A percentile compares a stretch with the other conserved stretches of the same genome.
phyloP scores from a whole-genome alignment of 2,329 filamentous ascomycete genomes.

The Madurella fahalii region DNA sequence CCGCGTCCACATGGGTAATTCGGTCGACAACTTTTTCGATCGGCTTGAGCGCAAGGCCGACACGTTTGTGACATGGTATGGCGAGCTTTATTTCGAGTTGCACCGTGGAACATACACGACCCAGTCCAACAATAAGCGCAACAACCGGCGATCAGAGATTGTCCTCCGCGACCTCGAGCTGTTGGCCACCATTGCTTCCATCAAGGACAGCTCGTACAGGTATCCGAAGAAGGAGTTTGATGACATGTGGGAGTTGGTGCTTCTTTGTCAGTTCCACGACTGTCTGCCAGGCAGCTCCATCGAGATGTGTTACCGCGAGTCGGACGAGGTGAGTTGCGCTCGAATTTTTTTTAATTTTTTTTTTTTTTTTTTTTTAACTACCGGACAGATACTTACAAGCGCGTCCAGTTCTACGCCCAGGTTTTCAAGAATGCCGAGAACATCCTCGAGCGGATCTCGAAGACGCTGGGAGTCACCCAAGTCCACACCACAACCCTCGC shows the following conservation, averaged over 20 bases:
- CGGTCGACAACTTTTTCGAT: conserved; percentile 93
- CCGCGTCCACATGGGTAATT: conserved; percentile 80
- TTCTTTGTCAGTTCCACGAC: conserved; percentile 96
- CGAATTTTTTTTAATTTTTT: no score
- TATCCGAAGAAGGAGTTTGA: conserved; percentile 96
- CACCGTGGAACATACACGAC: conserved; percentile 97
- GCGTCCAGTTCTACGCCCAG: conserved; percentile 65
- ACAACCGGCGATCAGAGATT: conserved; percentile 83
- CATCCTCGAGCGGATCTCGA: conserved; percentile 65
- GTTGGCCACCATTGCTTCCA: conserved; percentile 77
- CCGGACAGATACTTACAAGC: conserved; percentile 25
- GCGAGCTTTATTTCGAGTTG: conserved; percentile 95
- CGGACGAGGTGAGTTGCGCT: conserved; percentile 59
- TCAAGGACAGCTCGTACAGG: conserved; percentile 68
- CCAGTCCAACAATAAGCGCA: conserved; percentile 93
- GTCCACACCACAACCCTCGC: conserved; percentile 38
- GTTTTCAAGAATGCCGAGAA: conserved; percentile 74
- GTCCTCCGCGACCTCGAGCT: conserved; percentile 84
- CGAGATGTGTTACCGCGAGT: conserved; percentile 97
- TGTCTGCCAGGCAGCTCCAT: conserved; percentile 93
- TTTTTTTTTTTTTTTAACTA: no score
- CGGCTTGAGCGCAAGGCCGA: conserved; percentile 73
- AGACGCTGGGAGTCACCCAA: conserved; percentile 59
- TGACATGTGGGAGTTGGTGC: conserved; percentile 86
- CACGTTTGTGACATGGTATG: conserved; percentile 91